Base-by-base conservation (phyloP, 2,329 filamentous ascomycete species). In the Phymatotrichopsis omnivora region DNA sequence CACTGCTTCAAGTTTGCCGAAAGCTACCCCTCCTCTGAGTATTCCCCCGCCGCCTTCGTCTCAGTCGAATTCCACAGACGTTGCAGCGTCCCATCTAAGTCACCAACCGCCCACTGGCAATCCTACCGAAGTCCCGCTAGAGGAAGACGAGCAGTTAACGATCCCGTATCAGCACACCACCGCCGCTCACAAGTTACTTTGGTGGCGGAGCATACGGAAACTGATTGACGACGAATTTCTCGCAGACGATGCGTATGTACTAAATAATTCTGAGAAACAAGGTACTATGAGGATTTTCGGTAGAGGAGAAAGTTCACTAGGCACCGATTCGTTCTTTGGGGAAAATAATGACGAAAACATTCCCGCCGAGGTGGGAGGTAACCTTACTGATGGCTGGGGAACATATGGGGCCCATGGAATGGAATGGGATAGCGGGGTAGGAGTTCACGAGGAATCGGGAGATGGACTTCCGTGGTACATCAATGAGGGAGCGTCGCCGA, bases 151-250 rank as follows among this genome's bases (percentile, higher is more conserved):
- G 39, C 53, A 78, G 54, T 74, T 82, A 11, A 75, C 81, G 2
- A 83, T 93, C 45, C 83, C 85, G 1, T 75, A 79, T 22, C 84
- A 93, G 55, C 89, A 96, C 60, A 93, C 85, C 0, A 95, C 87
- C 0, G 76, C 85, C n/a, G 86, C 86, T 1, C 84, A 91, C 39
- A 75, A 86, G 52, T 68, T 96, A 14, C 67, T 96, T 22, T 70
- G 74, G 35, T 86, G 82, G 78, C 73, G 73, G 0, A 73, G 78
- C 0, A 85, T 91, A 43, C 65, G 70, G 60, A 65, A 71, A 51
- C 60, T 95, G 60, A 76, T 84, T 25, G 44, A 63, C 46, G 56
- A 68, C 60, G 50, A 64, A 63, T 37, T 67, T 68, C 20, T 61
- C 77, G 43, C 63, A 68, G 17, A 61, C 20, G 74, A 76, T 44